phyloP scores from a whole-genome alignment of 495 filamentous ascomycete genomes.

The Penicillium cosmopolitanum region DNA sequence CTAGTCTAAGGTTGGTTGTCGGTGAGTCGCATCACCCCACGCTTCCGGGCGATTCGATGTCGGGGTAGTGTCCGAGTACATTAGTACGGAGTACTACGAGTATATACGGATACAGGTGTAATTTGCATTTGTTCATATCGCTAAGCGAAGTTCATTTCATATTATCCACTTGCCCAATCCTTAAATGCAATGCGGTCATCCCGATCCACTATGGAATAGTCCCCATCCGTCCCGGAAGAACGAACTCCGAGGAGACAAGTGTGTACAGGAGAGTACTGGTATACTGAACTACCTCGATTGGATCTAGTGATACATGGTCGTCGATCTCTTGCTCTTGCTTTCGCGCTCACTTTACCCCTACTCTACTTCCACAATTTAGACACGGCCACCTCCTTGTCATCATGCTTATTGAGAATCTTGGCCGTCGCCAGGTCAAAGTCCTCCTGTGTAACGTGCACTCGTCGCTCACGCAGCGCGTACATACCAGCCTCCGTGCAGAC shows the following conservation, averaged over 20 bases:
- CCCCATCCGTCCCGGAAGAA: no score
- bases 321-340: slow-evolving; percentile 13
- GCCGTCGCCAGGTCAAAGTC: slow-evolving; percentile 98
- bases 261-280: no score
- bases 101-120: slow-evolving; percentile 1
- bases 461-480: slow-evolving; percentile 92
- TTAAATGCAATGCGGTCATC: no score
- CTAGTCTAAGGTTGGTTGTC: background rate
- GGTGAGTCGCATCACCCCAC: slow-evolving; percentile 1
- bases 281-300: no score
- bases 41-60: background rate
- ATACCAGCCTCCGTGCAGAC: slow-evolving; percentile 97
- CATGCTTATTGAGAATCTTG: slow-evolving; percentile 99
- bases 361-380: slow-evolving; percentile 90
- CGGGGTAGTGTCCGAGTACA: slow-evolving; percentile 7
- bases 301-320: slow-evolving; percentile 31
- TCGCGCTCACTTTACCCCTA: no score
- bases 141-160: no score
- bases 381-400: slow-evolving; percentile 93
- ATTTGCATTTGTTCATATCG: no score
- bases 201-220: no score
- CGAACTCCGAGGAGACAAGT: no score
- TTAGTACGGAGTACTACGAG: no score
- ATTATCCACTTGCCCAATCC: no score
- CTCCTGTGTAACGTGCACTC: slow-evolving; percentile 98